Evolutionary conservation across 2,329 filamentous ascomycete genomes (phyloP), one percentile per base, ranked within the genome.

Genomic region (Paramyrothecium roridum): DNA sequence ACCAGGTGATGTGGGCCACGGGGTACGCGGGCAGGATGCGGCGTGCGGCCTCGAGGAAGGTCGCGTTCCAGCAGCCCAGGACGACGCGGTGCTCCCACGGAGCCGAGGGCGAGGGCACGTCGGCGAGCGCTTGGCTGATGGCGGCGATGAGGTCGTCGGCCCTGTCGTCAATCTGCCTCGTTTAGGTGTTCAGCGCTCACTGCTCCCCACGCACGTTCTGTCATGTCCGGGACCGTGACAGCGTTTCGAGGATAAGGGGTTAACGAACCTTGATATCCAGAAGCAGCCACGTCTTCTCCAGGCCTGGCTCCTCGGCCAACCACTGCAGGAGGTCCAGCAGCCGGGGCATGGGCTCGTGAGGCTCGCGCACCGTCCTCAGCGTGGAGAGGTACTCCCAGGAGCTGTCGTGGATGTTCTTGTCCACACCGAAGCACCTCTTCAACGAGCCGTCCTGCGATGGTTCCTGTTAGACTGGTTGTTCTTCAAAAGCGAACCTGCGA

Each of bases 61-160:
- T 84, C 19, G 85, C 86, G 52, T 87, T 86, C 93, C 93, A 97
- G 67, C 87, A 89, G 48, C 93, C 93, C 1, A 96, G 76, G 0
- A 96, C 76, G 52, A 97, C 80, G 26, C 93, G 83, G 55, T 86
- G 73, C 23, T 81, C 76, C 93, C 93, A 97, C 4, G 84, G 82
- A 37, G 73, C 73, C n/a, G n/a, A n/a, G 20, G 71, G 72, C 56
- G 60, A 76, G 60, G 67, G 66, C 30, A 86, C 78, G 30, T 81
- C 71, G 52, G 73, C 73, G 17, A 96, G 76, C 0, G 88, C 85
- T 53, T 82, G 73, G 11, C 84, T 84, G 33, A 93, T 86, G 49
- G 85, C 77, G 37, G 80, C 73, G 70, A 97, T 85, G n/a, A 97
- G 79, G 46, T 85, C 79, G 17, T 86, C 80, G 0, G 89, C 75